Percentiles rank a stretch among this genome's conserved stretches.
phyloP scores from a whole-genome alignment of 2,329 filamentous ascomycete genomes.

The Arthrobotrys iridis region DNA sequence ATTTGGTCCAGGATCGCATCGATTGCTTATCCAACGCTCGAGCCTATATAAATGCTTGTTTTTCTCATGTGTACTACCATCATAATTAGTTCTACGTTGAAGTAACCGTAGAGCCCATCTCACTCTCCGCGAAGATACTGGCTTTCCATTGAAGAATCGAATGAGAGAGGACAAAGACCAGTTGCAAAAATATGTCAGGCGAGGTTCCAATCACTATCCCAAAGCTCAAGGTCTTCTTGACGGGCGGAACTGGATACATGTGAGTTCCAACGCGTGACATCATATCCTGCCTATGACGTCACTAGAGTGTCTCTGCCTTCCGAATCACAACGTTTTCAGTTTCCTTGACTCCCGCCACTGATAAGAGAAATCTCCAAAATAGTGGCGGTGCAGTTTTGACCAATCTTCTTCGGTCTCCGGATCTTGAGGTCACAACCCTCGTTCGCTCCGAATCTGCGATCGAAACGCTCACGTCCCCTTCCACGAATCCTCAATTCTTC shows the following conservation, averaged over 20 bases:
- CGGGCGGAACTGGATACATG: slow-evolving; percentile 49
- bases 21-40: too few species aligned
- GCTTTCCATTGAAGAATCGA: neutral
- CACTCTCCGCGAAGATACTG: neutral
- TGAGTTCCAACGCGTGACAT: slow-evolving; percentile 8
- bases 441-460: slow-evolving; percentile 45
- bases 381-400: slow-evolving; percentile 39
- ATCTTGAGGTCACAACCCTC: slow-evolving; percentile 33
- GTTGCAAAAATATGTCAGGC: slow-evolving; percentile 20
- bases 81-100: neutral
- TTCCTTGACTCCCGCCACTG: neutral
- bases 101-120: neutral
- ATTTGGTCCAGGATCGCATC: too few species aligned
- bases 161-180: too few species aligned
- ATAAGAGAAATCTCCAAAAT: too few species aligned
- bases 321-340: neutral
- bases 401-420: slow-evolving; percentile 38
- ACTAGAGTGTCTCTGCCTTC: neutral
- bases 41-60: too few species aligned
- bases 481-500: slow-evolving; percentile 48
- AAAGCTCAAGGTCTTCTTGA: slow-evolving; percentile 40
- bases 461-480: slow-evolving; percentile 37
- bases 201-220: slow-evolving; percentile 39
- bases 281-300: slow-evolving; percentile 17
- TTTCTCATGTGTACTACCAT: too few species aligned